A percentile compares a stretch with the other conserved stretches of the same genome.
Evolutionary conservation across 345 rosid species (phyloP).

Genomic region (Acer yangbiense): DNA sequence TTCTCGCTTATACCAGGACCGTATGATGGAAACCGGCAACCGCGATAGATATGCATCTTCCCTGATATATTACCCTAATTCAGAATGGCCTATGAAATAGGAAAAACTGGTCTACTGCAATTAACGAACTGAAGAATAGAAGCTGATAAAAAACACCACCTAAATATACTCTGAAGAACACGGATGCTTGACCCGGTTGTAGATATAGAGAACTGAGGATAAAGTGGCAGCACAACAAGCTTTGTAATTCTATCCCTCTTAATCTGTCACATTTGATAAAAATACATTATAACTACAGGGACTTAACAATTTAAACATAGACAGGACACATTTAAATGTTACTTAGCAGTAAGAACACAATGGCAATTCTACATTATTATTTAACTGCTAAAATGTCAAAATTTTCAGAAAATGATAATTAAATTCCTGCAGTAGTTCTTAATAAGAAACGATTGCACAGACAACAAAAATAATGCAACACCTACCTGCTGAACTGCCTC

Average conservation of each 20-base stretch:
- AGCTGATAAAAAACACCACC: conserved; percentile 38
- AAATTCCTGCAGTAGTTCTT: neutral
- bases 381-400: neutral
- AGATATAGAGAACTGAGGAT: conserved; percentile 93
- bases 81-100: conserved; percentile 16
- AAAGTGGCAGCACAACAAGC: conserved; percentile 95
- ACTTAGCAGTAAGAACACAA: neutral
- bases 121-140: neutral
- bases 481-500: conserved; percentile 84
- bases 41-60: conserved; percentile 69
- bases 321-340: neutral
- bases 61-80: conserved; percentile 49
- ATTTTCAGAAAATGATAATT: neutral
- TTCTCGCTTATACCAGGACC: conserved; percentile 85
- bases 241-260: conserved; percentile 75
- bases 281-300: neutral
- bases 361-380: neutral
- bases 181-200: conserved; percentile 95
- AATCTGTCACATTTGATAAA: conserved; percentile 46
- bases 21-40: conserved; percentile 74
- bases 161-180: conserved; percentile 67
- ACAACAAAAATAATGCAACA: neutral
- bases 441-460: neutral
- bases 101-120: neutral
- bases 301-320: neutral